Conservation (phyloP, 73 alveolate species). For the Paramecium sexaurelia region DNA sequence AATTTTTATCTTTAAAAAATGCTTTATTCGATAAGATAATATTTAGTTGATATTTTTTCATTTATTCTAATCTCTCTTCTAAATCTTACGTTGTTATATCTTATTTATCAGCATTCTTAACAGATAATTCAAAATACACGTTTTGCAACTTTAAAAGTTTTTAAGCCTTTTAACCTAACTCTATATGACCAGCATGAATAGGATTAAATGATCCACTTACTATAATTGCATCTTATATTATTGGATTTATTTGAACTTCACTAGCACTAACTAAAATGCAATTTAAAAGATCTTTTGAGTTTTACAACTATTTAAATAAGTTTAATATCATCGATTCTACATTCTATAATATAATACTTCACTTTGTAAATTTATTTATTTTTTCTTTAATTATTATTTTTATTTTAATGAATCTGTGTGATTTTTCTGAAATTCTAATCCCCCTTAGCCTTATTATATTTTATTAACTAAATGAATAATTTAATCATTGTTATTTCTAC, state of each 20-base stretch:
- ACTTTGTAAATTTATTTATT: too few species aligned
- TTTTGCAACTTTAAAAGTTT: background rate
- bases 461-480: too few species aligned
- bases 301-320: background rate
- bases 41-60: background rate
- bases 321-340: background rate
- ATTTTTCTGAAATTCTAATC: too few species aligned
- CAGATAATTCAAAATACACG: background rate
- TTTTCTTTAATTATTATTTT: too few species aligned
- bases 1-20: constrained; percentile 38
- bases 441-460: too few species aligned
- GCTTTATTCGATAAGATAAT: constrained; percentile 13
- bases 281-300: background rate
- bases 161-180: background rate
- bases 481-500: too few species aligned
- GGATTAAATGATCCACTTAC: constrained; percentile 60
- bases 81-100: background rate
- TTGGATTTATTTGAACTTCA: constrained; percentile 15
- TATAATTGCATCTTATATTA: background rate
- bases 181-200: constrained; percentile 30
- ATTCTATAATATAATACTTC: background rate
- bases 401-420: too few species aligned
- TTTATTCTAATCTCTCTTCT: background rate
- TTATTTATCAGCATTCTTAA: constrained; percentile 22
- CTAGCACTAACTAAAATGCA: background rate